Base-by-base conservation (phyloP, 331 rosid species). In the Pyrus hybrid region DNA sequence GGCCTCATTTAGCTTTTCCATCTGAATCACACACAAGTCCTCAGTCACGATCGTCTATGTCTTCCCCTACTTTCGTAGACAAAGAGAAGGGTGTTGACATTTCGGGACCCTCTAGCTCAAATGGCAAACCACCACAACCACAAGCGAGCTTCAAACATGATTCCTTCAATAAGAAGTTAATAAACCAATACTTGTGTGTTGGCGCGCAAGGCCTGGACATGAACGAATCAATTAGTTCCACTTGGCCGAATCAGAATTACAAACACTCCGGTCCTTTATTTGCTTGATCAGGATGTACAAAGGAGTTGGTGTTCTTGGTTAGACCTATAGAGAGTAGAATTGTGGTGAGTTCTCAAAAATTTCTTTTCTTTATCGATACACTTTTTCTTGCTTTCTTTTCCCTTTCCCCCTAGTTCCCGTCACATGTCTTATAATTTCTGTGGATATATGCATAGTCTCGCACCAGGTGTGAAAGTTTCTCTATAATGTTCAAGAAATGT, bases 181-280 rank as follows among this genome's bases (percentile, higher is more conserved):
- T 91, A 91, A 91, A 86, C 80, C 78, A 78, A 22, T 91, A 86
- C 78, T 77, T 91, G 68, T 79, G 91, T 71, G 86, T 93, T 70
- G 97, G 96, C 26, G 88, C 97, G 37, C 93, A 91, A 45, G 92
- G 87, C 70, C 67, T 87, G n/a, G 80, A 79, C 0, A 75, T 71
- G 62, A 85, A 91, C 67, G 89, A 86, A 71, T 73, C 91, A 54
- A 51, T 79, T 79, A 68, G 81, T 79, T 82, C 84, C 81, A 80
- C 80, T 25, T 75, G 78, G 72, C 35, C 82, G 72, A 77, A 75
- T 63, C 81, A 75, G 57, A 76, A 75, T 72, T 76, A 70, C 61
- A 85, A 79, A 61, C 81, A 79, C 53, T 80, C 80, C 66, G 76
- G 81, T 66, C 86, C 93, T 77, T 37, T 91, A 29, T 89, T 91